A percentile compares a stretch with the other conserved stretches of the same genome.
These are phyloP conservation scores for Hirsutella minnesotensis DNA, from an alignment of 2,329 filamentous ascomycete genomes.

Conservation along the genomic window DNA sequence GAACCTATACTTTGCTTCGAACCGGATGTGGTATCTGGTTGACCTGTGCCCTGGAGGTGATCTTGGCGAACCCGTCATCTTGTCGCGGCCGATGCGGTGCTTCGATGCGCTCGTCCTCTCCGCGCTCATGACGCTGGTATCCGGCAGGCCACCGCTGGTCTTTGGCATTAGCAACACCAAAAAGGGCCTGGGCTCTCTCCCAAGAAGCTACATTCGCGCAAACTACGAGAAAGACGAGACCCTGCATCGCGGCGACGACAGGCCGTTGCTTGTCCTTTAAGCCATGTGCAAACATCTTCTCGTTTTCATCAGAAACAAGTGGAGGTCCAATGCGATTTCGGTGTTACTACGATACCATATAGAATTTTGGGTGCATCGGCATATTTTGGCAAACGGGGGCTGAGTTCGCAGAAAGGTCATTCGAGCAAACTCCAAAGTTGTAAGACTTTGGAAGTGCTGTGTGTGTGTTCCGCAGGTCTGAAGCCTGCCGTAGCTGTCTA, in stretches of 20 bases:
- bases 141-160: conserved; percentile 6
- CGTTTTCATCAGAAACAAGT: background rate
- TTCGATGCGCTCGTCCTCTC: conserved; percentile 9
- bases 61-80: background rate
- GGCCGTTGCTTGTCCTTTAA: conserved; percentile 3
- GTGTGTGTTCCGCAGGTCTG: no score
- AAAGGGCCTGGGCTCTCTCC: conserved; percentile 6
- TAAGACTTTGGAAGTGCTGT: no score
- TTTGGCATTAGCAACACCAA: conserved; percentile 6
- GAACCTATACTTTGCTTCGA: conserved; percentile 8
- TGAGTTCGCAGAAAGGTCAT: no score
- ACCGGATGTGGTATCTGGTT: conserved; percentile 11
- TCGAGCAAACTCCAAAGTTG: no score
- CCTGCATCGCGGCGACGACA: conserved; percentile 1
- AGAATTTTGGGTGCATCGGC: no score
- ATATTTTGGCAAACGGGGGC: no score
- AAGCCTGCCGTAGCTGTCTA: no score
- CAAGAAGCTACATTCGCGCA: conserved; percentile 5
- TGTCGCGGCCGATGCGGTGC: conserved; percentile 8
- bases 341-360: background rate
- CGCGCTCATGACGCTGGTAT: conserved; percentile 6
- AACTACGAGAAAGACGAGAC: conserved; percentile 5
- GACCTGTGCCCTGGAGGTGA: conserved; percentile 5
- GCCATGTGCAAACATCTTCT: background rate
- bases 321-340: background rate